Percentiles rank a stretch among this genome's conserved stretches.
These are phyloP conservation scores for Yamadazyma conglobata DNA, from an alignment of 1,139 yeast species.

Conservation along the genomic window DNA sequence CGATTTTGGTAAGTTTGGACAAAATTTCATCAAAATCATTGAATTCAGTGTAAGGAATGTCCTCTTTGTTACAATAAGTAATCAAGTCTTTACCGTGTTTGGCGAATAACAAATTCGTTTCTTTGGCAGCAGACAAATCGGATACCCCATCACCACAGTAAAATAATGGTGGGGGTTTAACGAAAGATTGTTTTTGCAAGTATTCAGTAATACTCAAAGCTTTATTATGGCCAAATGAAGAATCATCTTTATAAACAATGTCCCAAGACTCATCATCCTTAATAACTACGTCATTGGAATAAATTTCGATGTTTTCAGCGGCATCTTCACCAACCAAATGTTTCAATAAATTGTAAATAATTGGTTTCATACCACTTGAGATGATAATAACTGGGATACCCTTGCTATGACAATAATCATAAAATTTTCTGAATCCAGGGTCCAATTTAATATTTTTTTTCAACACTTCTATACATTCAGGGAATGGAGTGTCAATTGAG, in stretches of 20 bases:
- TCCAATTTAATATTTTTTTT: constrained; percentile 68
- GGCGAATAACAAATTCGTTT: constrained; percentile 89
- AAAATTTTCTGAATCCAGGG: constrained; percentile 84
- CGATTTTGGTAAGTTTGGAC: constrained; percentile 38
- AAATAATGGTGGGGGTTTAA: constrained; percentile 53
- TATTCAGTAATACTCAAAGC: constrained; percentile 75
- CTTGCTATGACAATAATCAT: constrained; percentile 69
- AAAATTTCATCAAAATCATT: constrained; percentile 72
- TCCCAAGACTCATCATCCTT: constrained; percentile 65
- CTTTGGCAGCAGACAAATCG: constrained; percentile 91
- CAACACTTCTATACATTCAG: constrained; percentile 71
- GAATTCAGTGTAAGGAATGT: constrained; percentile 83
- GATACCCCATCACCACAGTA: constrained; percentile 98
- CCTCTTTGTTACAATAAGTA: constrained; percentile 73
- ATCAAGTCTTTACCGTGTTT: constrained; percentile 89
- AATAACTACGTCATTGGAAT: constrained; percentile 72
- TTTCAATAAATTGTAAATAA: constrained; percentile 71
- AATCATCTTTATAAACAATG: constrained; percentile 78
- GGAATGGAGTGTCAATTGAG: constrained; percentile 71
- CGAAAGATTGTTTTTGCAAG: constrained; percentile 41
- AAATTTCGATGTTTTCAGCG: constrained; percentile 67
- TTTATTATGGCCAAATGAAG: constrained; percentile 93
- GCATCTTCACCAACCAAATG: constrained; percentile 78
- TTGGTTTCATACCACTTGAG: constrained; percentile 90
- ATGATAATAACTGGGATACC: constrained; percentile 77